phyloP scores from a whole-genome alignment of 805 yeast genomes.

The Starmera dryadoides region DNA sequence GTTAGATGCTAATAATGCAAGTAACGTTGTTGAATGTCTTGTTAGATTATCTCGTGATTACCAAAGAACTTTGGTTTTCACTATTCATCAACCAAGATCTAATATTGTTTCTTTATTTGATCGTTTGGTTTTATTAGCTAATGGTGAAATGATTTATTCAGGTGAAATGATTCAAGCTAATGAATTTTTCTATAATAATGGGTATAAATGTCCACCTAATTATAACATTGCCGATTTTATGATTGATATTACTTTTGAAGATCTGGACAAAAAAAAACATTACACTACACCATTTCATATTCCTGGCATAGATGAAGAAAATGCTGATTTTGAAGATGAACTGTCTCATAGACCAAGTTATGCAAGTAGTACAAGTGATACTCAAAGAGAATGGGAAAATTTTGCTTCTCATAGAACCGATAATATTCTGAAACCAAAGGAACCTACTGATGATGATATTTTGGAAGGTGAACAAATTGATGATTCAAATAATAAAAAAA shows the following conservation, averaged over 20 bases:
- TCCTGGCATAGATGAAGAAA: constrained; percentile 23
- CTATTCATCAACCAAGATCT: constrained; percentile 96
- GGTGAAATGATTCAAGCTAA: constrained; percentile 75
- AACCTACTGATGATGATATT: constrained; percentile 6
- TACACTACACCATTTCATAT: constrained; percentile 6
- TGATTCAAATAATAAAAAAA: too few species aligned
- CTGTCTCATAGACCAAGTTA: constrained; percentile 24
- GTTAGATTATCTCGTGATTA: constrained; percentile 73
- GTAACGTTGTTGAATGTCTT: constrained; percentile 80
- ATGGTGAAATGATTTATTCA: constrained; percentile 81
- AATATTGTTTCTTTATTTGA: constrained; percentile 91
- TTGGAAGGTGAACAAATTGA: background rate
- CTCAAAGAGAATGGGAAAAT: constrained; percentile 83
- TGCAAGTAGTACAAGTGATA: constrained; percentile 33
- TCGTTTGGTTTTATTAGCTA: constrained; percentile 69
- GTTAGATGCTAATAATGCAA: constrained; percentile 87
- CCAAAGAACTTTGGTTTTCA: constrained; percentile 82
- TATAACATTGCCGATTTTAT: constrained; percentile 91
- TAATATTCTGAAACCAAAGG: constrained; percentile 12
- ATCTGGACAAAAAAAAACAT: constrained; percentile 2
- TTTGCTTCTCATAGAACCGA: constrained; percentile 78
- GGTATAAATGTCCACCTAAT: constrained; percentile 80
- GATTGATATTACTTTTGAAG: constrained; percentile 75
- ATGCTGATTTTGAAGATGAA: constrained; percentile 17
- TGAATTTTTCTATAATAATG: constrained; percentile 67